Percentiles rank a stretch among this genome's conserved stretches.
These are phyloP conservation scores for Pascua sp. DNA, from an alignment of 1,284 basidiomycete species.

Conservation along the genomic window DNA sequence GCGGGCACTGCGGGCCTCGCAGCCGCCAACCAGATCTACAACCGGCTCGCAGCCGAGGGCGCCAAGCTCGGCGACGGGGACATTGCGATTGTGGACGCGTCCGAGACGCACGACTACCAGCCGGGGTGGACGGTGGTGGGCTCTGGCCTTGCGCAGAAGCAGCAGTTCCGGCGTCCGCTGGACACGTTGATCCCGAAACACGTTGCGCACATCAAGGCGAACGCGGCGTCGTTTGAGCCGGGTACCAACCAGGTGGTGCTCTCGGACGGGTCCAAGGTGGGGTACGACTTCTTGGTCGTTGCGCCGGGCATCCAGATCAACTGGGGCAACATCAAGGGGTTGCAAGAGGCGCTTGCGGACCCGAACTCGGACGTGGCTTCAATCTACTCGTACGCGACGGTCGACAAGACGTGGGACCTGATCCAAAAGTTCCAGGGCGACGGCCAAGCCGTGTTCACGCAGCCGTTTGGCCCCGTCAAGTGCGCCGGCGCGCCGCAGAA, in stretches of 20 bases:
- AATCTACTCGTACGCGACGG: slow-evolving; percentile 87
- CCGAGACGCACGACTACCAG: slow-evolving; percentile 52
- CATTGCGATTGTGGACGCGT: slow-evolving; percentile 72
- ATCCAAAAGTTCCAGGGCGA: slow-evolving; percentile 72
- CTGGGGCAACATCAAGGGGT: slow-evolving; percentile 71
- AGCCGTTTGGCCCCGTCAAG: slow-evolving; percentile 90
- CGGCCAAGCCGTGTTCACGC: slow-evolving; percentile 81
- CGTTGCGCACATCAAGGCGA: slow-evolving; percentile 69
- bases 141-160: slow-evolving; percentile 65
- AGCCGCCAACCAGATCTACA: slow-evolving; percentile 77
- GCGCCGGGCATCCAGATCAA: slow-evolving; percentile 81
- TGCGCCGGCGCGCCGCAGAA: slow-evolving; percentile 93
- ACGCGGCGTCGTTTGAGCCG: slow-evolving; percentile 74
- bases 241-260: slow-evolving; percentile 66
- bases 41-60: slow-evolving; percentile 67
- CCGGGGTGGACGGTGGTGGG: slow-evolving; percentile 93
- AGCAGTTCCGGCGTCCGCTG: slow-evolving; percentile 68
- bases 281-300: slow-evolving; percentile 85
- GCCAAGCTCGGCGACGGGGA: slow-evolving; percentile 68
- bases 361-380: slow-evolving; percentile 77
- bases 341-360: slow-evolving; percentile 72
- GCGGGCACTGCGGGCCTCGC: slow-evolving; percentile 67
- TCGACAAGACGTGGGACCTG: slow-evolving; percentile 80
- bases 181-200: slow-evolving; percentile 67
- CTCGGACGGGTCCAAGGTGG: slow-evolving; percentile 66